Evolutionary conservation across 1,139 yeast species (phyloP).

Genomic region (Kluyveromyces marxianus): DNA sequence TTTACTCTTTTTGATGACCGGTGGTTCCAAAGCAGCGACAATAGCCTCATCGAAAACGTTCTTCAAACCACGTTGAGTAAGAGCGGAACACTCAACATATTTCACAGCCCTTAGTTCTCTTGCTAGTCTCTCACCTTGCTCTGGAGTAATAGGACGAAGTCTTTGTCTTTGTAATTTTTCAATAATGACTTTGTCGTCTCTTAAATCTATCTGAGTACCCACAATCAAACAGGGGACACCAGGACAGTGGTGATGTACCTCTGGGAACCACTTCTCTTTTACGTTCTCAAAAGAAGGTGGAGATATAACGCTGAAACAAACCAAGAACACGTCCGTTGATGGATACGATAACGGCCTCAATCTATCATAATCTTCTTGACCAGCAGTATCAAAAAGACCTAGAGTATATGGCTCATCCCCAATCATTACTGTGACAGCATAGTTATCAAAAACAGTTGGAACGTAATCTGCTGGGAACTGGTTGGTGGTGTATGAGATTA

Average conservation of each 20-base stretch:
- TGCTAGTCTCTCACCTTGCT: slow-evolving; percentile 87
- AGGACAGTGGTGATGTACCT: slow-evolving; percentile 96
- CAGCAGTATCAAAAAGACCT: slow-evolving; percentile 96
- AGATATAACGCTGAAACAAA: slow-evolving; percentile 89
- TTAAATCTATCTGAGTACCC: slow-evolving; percentile 90
- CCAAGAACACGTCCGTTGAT: slow-evolving; percentile 90
- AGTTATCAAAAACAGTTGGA: slow-evolving; percentile 90
- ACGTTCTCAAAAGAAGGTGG: slow-evolving; percentile 98
- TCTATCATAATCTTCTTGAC: slow-evolving; percentile 98
- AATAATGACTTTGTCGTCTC: slow-evolving; percentile 85
- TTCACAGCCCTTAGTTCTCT: slow-evolving; percentile 91
- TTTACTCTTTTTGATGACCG: slow-evolving; percentile 65
- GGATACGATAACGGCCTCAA: slow-evolving; percentile 95
- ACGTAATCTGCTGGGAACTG: slow-evolving; percentile 86
- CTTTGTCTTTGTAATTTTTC: slow-evolving; percentile 88
- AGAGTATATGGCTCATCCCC: slow-evolving; percentile 97
- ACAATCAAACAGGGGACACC: slow-evolving; percentile 95
- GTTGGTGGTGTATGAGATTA: slow-evolving; percentile 83
- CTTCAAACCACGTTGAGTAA: slow-evolving; percentile 91
- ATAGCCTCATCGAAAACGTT: slow-evolving; percentile 96
- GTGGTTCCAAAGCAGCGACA: slow-evolving; percentile 91
- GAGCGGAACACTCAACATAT: slow-evolving; percentile 96
- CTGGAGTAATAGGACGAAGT: slow-evolving; percentile 76
- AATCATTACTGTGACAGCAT: slow-evolving; percentile 96
- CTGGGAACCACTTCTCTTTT: slow-evolving; percentile 97